Conservation (phyloP, 2,329 filamentous ascomycete genomes). For the Arthrobotrys conoides region DNA sequence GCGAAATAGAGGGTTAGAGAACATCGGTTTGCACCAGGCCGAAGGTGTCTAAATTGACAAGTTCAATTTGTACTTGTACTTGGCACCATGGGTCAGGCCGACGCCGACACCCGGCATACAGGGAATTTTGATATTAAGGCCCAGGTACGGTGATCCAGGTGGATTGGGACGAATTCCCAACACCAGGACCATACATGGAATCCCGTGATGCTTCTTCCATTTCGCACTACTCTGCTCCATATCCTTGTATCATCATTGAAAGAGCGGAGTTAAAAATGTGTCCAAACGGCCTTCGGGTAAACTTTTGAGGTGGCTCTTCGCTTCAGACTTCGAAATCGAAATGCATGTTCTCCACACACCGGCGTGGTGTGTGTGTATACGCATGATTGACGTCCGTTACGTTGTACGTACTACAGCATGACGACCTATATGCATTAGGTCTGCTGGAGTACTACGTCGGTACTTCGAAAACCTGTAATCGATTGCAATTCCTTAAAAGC, state of each 20-base stretch:
- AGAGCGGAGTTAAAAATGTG: conserved; percentile 44
- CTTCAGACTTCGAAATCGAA: conserved; percentile 13
- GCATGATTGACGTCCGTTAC: background rate
- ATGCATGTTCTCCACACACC: conserved; percentile 11
- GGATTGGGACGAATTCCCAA: conserved; percentile 45
- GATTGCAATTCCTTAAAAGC: background rate
- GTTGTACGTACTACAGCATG: background rate
- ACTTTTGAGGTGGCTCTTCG: conserved; percentile 14
- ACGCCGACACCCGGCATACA: conserved; percentile 22
- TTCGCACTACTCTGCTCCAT: conserved; percentile 8
- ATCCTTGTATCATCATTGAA: conserved; percentile 13
- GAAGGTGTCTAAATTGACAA: conserved; percentile 25
- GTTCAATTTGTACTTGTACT: conserved; percentile 18
- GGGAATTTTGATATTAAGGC: conserved; percentile 37
- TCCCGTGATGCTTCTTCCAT: conserved; percentile 50
- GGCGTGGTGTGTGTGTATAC: background rate
- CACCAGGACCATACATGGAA: conserved; percentile 19
- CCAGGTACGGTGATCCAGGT: conserved; percentile 46
- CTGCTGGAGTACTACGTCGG: background rate
- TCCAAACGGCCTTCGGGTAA: conserved; percentile 54
- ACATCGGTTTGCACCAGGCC: conserved; percentile 26
- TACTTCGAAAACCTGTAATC: background rate
- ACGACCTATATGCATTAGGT: background rate
- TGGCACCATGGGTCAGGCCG: conserved; percentile 45
- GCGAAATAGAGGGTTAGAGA: conserved; percentile 23